Evolutionary conservation across 108 stramenopile genomes (phyloP), one percentile per base, ranked within the genome.

Genomic region (Fragilariopsis cylindrus): DNA sequence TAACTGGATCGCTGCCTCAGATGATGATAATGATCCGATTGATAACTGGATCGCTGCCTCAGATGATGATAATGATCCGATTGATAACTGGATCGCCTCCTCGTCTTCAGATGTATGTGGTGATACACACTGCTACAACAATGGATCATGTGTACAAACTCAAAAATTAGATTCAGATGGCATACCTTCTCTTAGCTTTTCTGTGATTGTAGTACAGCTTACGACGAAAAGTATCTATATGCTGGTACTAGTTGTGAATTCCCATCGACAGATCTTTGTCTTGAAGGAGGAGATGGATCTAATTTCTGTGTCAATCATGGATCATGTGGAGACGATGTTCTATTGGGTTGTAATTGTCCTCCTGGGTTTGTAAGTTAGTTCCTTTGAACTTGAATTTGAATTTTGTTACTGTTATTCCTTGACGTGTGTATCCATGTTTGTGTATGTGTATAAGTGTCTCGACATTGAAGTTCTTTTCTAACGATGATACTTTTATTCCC

Each of bases 201-300:
- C 75, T 87, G 87, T 58, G 87, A 87, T 70, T 87, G 87, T 56
- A 71, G 76, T 5, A 60, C 65, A 8, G 87, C 83, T 5, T 63
- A 47, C 44, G 79, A 77, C 47, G 64, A 71, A 6, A 48, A 80
- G 5, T 53, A 69, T 46, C 49, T 62, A 5, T 80, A 71, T 71
- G 73, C 79, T 39, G 79, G 79, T 48, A 13, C 15, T 19, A 53
- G 16, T 44, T 80, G 79, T 48, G 62, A 80, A 60, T 80, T 54
- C 54, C 69, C 77, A 12, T 80, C 79, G 42, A 80, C 79, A 4
- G n/a, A 43, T 15, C 49, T 75, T 67, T 80, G 79, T 50, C 39
- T 54, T 13, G 12, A 64, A 12, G 75, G 48, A 3, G 40, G 50
- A 7, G 42, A 45, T 18, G 71, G 65, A 11, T 54, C 57, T 15